phyloP scores from a whole-genome alignment of 495 filamentous ascomycete species.

The Penicillium steckii region DNA sequence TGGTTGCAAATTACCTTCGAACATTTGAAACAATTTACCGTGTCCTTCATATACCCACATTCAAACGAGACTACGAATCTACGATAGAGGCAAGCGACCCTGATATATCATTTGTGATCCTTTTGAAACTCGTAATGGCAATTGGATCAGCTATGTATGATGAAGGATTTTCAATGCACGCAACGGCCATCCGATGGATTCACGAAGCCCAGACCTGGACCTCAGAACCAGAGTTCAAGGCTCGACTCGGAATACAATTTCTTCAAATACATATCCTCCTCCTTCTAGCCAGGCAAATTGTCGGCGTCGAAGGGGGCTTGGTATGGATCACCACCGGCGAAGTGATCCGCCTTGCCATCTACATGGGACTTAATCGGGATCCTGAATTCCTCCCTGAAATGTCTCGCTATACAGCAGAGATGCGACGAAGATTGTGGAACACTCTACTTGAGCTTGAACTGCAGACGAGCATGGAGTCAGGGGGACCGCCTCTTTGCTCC shows the following conservation, averaged over 20 bases:
- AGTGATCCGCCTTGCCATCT: slow-evolving; percentile 54
- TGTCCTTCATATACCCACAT: slow-evolving; percentile 58
- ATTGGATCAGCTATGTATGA: slow-evolving; percentile 47
- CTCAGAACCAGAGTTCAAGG: slow-evolving; percentile 49
- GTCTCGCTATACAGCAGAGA: slow-evolving; percentile 46
- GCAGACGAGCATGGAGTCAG: slow-evolving; percentile 52
- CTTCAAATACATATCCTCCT: slow-evolving; percentile 50
- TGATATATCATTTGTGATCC: slow-evolving; percentile 31
- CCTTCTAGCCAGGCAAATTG: slow-evolving; percentile 46
- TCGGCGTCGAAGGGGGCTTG: slow-evolving; percentile 46
- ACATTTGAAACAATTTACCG: slow-evolving; percentile 49
- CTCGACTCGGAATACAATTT: slow-evolving; percentile 38
- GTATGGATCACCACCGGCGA: slow-evolving; percentile 58
- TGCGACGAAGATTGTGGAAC: slow-evolving; percentile 62
- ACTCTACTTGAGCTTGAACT: slow-evolving; percentile 55
- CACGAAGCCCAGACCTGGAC: slow-evolving; percentile 54
- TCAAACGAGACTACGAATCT: slow-evolving; percentile 40
- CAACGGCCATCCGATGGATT: slow-evolving; percentile 44
- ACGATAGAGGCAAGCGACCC: slow-evolving; percentile 17
- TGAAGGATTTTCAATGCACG: slow-evolving; percentile 32
- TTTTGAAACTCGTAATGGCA: slow-evolving; percentile 51
- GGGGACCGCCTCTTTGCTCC: slow-evolving; percentile 48
- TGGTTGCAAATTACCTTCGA: slow-evolving; percentile 40
- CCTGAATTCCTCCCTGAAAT: slow-evolving; percentile 44
- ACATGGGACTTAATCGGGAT: slow-evolving; percentile 62